Conservation (phyloP, 140 eudicot genomes). For the Senecio squalidus region DNA sequence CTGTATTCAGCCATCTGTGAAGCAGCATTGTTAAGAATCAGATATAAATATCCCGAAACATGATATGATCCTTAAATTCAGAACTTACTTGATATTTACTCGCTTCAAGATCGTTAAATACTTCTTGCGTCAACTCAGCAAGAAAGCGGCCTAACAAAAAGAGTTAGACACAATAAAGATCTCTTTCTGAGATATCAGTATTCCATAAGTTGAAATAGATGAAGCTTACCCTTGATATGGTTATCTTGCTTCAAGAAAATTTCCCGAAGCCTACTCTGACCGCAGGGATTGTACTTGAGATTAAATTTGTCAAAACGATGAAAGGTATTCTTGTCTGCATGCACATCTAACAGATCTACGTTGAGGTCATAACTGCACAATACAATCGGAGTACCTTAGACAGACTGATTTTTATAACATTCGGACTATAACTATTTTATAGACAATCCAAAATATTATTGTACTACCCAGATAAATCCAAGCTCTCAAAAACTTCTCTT, state of each 20-base stretch:
- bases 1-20: constrained; percentile 98
- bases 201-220: background rate
- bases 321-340: constrained; percentile 99
- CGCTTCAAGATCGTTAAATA: constrained; percentile 75
- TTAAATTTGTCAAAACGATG: constrained; percentile 43
- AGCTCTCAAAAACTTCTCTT: too few relatives aligned
- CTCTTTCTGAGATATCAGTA: background rate
- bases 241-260: constrained; percentile 57
- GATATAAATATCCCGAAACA: background rate
- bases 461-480: too few relatives aligned
- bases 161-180: background rate
- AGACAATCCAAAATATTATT: too few relatives aligned
- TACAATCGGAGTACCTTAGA: background rate
- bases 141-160: constrained; percentile 85
- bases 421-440: too few relatives aligned
- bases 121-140: constrained; percentile 94
- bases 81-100: constrained; percentile 91
- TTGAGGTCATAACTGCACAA: constrained; percentile 77
- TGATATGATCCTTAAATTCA: too few relatives aligned
- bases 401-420: too few relatives aligned
- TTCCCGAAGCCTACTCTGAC: constrained; percentile 98
- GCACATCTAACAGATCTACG: constrained; percentile 97
- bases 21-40: constrained; percentile 14
- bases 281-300: constrained; percentile 30
- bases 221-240: constrained; percentile 72